These are phyloP conservation scores for Borovskyia barvae DNA, from an alignment of 208 protist genomes.

Conservation along the genomic window DNA sequence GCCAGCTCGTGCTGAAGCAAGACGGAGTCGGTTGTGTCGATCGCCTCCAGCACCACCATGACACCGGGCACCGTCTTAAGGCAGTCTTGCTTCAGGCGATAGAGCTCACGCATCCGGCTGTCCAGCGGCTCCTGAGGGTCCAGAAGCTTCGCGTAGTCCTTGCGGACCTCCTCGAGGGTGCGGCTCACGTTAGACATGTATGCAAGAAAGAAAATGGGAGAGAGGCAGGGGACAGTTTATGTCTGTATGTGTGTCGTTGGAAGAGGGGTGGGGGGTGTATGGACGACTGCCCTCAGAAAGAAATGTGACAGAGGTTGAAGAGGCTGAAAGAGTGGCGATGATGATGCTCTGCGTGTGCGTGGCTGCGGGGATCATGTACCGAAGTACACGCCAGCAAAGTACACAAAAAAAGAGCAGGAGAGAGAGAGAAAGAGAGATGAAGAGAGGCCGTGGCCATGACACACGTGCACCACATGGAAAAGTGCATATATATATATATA, in stretches of 20 bases:
- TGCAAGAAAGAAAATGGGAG: constrained; percentile 10
- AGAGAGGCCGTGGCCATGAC: background rate
- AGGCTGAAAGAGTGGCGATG: no score
- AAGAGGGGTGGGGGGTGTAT: background rate
- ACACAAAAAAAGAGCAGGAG: constrained; percentile 3
- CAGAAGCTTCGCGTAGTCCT: constrained; percentile 66
- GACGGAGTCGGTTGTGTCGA: constrained; percentile 90
- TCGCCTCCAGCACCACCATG: constrained; percentile 52
- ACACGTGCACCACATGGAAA: background rate
- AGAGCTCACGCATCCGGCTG: constrained; percentile 84
- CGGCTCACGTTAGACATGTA: constrained; percentile 22
- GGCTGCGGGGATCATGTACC: no score
- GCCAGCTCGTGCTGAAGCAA: constrained; percentile 97
- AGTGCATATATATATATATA: background rate
- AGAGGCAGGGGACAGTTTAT: background rate
- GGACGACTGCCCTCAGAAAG: no score
- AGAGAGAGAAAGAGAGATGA: constrained; percentile 17
- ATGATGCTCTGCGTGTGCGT: no score
- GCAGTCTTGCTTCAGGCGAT: constrained; percentile 80
- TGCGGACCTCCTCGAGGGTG: constrained; percentile 45
- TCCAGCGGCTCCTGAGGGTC: constrained; percentile 75
- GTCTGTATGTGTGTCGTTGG: background rate
- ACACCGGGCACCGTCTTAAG: constrained; percentile 61
- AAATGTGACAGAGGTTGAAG: no score
- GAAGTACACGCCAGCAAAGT: no score